phyloP scores from a whole-genome alignment of 257 asterid species.

The Solanum acaule region DNA sequence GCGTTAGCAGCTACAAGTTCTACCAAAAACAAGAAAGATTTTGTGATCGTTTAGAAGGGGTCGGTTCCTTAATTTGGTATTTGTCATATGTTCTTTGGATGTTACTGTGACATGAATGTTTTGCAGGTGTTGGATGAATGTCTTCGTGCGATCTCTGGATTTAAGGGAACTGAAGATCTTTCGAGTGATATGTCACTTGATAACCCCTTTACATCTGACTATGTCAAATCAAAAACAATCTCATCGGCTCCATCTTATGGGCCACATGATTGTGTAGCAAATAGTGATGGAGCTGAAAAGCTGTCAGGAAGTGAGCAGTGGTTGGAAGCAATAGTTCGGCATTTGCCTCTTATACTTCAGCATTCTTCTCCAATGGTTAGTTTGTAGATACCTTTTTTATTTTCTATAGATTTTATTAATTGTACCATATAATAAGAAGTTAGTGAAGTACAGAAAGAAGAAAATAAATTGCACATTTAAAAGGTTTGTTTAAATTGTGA shows the following conservation, averaged over 20 bases:
- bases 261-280: slow-evolving; percentile 32
- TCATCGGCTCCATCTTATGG: slow-evolving; percentile 85
- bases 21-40: neutral
- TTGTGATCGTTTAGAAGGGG: neutral
- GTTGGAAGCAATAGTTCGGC: slow-evolving; percentile 68
- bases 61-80: neutral
- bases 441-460: neutral
- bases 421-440: neutral
- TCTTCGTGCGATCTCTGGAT: slow-evolving; percentile 92
- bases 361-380: slow-evolving; percentile 86
- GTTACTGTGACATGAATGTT: slow-evolving; percentile 1
- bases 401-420: neutral
- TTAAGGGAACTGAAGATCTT: slow-evolving; percentile 92
- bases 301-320: slow-evolving; percentile 58
- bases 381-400: neutral
- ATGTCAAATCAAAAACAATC: slow-evolving; percentile 61
- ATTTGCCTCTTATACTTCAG: slow-evolving; percentile 57
- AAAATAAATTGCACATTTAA: neutral
- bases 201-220: slow-evolving; percentile 85
- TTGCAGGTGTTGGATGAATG: slow-evolving; percentile 86
- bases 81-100: neutral
- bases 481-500: neutral
- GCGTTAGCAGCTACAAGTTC: neutral
- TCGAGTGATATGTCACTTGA: slow-evolving; percentile 63
- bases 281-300: slow-evolving; percentile 32